These are phyloP conservation scores for Lepidium campestre DNA, from an alignment of 441 rosid genomes.

Conservation along the genomic window DNA sequence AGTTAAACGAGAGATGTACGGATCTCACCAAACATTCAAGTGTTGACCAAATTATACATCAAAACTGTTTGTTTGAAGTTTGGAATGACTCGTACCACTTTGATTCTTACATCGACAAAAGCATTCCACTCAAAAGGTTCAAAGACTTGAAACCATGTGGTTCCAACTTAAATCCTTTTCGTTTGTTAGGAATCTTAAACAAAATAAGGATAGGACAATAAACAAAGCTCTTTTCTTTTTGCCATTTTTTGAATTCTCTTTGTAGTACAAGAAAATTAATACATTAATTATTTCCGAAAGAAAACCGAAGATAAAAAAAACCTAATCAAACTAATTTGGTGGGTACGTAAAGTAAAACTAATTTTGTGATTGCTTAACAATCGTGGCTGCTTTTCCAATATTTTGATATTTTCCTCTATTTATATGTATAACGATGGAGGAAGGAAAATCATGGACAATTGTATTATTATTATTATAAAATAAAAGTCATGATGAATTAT, in stretches of 20 bases:
- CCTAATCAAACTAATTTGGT: neutral
- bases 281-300: neutral
- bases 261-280: neutral
- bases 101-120: neutral
- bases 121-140: conserved; percentile 6
- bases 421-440: neutral
- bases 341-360: neutral
- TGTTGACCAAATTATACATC: neutral
- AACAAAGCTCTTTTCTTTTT: neutral
- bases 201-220: neutral
- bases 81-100: neutral
- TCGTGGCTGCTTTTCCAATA: neutral
- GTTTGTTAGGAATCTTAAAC: neutral
- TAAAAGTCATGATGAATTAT: neutral
- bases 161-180: conserved; percentile 13
- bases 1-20: neutral
- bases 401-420: neutral
- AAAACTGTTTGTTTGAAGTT: neutral
- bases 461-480: neutral
- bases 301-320: neutral
- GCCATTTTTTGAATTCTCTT: neutral
- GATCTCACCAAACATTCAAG: neutral
- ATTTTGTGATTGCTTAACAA: neutral
- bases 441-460: neutral
- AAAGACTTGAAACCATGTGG: conserved; percentile 13